Evolutionary conservation across 163 green algal genomes (phyloP), one percentile per base, ranked within the genome.

Genomic region (Coccomyxa subellipsoidea): DNA sequence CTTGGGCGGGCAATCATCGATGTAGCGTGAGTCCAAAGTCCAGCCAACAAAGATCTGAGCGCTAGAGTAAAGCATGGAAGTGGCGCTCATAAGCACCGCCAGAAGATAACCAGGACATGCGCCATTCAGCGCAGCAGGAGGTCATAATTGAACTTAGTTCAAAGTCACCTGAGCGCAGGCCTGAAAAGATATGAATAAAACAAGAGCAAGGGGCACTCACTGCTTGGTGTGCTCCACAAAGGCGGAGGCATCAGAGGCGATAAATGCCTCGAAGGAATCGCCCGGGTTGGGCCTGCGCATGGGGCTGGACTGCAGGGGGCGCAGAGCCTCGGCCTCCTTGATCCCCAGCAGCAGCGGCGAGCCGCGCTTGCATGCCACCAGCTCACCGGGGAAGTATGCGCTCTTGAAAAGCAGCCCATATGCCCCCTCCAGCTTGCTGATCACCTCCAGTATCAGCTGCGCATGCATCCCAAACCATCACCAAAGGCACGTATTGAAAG

Each of bases 161-260:
- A n/a, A n/a, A n/a, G n/a, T n/a, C 47, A 66, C 12, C 8, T n/a
- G 66, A 32, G 66, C 21, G 21, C 27, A 36, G 31, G 1, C 29
- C 31, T 73, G n/a, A 18, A 1, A 18, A n/a, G 27, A 4, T 7
- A n/a, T 23, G 4, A 73, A 34, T 2, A 34, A 8, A 27, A 18
- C 66, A 73, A 23, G 32, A 34, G 29, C 21, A 34, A 12, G 59
- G 10, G 78, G 59, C 27, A 31, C 92, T 83, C 80, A 98, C 94
- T 90, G 89, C 81, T 98, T 98, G 76, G 96, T 99, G 90, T 99
- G 95, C 91, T 99, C 96, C 71, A 99, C 93, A 29, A 99, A 91
- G 0, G 96, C 96, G 69, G 82, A 92, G 54, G 96, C 95, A 82
- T 99, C 96, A 29, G 85, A 95, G 27, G 96, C 94, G 21, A 99